Evolutionary conservation across 768 basidiomycete genomes (phyloP).

Genomic region (Nidularia pulvinata): DNA sequence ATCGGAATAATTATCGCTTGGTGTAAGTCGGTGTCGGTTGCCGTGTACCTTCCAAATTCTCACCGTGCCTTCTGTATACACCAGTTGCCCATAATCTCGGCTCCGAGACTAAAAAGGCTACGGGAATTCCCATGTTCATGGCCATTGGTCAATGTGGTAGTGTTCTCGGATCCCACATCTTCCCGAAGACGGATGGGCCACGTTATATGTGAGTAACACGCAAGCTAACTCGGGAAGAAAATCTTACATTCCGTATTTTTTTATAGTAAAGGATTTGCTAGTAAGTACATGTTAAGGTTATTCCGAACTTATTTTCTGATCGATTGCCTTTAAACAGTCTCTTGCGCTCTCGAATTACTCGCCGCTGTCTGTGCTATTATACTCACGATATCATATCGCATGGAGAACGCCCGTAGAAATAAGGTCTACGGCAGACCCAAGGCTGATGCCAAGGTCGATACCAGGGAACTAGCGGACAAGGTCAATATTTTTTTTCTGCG

Average conservation of each 20-base stretch:
- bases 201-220: constrained; percentile 52
- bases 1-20: constrained; percentile 78
- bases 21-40: constrained; percentile 45
- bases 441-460: constrained; percentile 52
- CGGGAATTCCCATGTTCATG: constrained; percentile 79
- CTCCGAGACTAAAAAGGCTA: constrained; percentile 76
- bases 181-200: constrained; percentile 63
- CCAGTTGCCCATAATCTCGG: constrained; percentile 74
- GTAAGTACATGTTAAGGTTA: constrained; percentile 21
- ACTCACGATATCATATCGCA: constrained; percentile 60
- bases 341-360: constrained; percentile 52
- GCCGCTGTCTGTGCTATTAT: constrained; percentile 51
- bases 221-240: too few relatives aligned
- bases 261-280: constrained; percentile 57
- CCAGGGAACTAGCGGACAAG: constrained; percentile 64
- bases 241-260: background rate
- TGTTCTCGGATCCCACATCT: constrained; percentile 74
- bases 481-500: constrained; percentile 28
- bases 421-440: constrained; percentile 48
- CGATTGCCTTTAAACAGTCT: constrained; percentile 25
- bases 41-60: background rate
- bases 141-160: constrained; percentile 80
- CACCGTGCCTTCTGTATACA: background rate
- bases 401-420: constrained; percentile 60
- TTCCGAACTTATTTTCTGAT: background rate